Evolutionary conservation across 305 asterid species (phyloP), one percentile per base, ranked within the genome.

Genomic region (Plantago coronopus): DNA sequence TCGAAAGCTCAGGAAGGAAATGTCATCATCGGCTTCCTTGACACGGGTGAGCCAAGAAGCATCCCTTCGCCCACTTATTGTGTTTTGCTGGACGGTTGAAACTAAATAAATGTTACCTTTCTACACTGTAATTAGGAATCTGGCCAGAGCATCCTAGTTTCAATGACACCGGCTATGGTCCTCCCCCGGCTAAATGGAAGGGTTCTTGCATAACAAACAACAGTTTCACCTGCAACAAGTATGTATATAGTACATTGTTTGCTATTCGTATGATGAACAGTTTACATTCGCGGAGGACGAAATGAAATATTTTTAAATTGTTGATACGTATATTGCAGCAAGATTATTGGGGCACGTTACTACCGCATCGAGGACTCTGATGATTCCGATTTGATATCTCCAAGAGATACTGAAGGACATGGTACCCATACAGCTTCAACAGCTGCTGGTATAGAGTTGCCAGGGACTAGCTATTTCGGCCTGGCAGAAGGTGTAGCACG

Each of bases 401-500:
- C 75, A 45, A 65, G 75, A 50, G 79, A 74, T 25, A 18, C 62
- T 4, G 37, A 14, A n/a, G 75, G 75, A 12, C 79, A 74, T 23
- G 75, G 79, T 20, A 69, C 79, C 5, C 75, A 69, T 50, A 65
- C 75, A 1, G 64, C 79, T 13, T 74, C 75, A 1, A 65, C 61
- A n/a, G 72, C 70, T 1, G 72, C 70, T 0, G 91, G 91, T 0
- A 65, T 59, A 0, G 77, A 78, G 61, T 76, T 80, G 18, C 57
- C 57, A 7, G 75, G 60, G 12, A 74, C 81, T 5, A 70, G 79
- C 69, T 83, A 42, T 63, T 74, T 62, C 1, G 90, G 81, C 8
- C 57, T 83, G 17, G 87, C 81, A 10, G 19, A 62, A 17, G 90
- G 87, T 18, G 25, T 48, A 23, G 83, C 82, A 15, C 47, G 85